A percentile compares a stretch with the other conserved stretches of the same genome.
Conservation (phyloP, 2,329 filamentous ascomycete genomes). For the Emericellopsis cladophorae region DNA sequence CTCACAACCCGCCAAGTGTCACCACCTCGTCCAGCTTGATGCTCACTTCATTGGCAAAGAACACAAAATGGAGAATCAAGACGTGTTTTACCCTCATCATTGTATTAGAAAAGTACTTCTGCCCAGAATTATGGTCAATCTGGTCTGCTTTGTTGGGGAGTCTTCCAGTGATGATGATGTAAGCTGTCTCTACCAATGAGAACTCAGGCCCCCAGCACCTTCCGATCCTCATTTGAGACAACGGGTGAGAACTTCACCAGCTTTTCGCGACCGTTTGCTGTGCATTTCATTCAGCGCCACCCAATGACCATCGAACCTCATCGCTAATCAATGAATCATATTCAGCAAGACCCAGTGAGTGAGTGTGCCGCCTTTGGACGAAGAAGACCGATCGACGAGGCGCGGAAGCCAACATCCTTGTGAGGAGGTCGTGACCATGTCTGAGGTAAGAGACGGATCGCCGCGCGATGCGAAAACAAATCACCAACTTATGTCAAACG, state of each 20-base stretch:
- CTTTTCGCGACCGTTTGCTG: no score
- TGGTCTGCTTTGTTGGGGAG: no score
- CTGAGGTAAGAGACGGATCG: neutral
- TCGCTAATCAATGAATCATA: neutral
- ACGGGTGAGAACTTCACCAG: neutral
- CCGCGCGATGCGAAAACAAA: neutral
- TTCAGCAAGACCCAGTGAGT: neutral
- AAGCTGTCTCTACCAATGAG: neutral
- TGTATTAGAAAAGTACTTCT: no score
- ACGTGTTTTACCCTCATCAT: no score
- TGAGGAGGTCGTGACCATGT: neutral
- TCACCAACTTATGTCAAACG: neutral
- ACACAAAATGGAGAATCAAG: no score
- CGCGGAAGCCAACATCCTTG: neutral
- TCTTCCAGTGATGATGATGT: neutral
- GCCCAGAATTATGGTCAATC: no score
- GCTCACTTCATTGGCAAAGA: no score
- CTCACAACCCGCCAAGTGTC: no score
- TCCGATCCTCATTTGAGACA: neutral
- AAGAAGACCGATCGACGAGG: neutral
- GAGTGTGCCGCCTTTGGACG: neutral
- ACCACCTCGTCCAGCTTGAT: no score
- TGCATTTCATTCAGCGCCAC: neutral
- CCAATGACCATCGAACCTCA: neutral
- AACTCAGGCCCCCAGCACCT: neutral